phyloP scores from a whole-genome alignment of 225 moss, liverwort and hornwort species.

The Ulota crispa region DNA sequence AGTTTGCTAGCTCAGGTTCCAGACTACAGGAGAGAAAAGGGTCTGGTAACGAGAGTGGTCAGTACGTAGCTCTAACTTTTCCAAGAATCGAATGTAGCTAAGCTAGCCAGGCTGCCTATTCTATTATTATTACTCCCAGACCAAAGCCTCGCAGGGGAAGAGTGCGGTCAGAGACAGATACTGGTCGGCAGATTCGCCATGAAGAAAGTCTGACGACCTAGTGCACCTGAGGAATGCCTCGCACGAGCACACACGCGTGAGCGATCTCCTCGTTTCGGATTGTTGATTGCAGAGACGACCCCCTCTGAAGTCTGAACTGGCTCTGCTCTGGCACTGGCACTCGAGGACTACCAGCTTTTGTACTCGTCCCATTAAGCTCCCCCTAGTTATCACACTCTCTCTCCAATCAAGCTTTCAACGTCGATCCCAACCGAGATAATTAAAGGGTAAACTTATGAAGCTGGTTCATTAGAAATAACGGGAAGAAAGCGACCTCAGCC shows the following conservation, averaged over 20 bases:
- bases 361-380: neutral
- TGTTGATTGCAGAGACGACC: slow-evolving; percentile 31
- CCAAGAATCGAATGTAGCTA: slow-evolving; percentile 2
- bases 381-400: too few species aligned
- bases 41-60: neutral
- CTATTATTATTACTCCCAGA: slow-evolving; percentile 24
- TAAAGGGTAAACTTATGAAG: neutral
- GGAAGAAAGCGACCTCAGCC: neutral
- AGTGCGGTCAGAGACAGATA: slow-evolving; percentile 27
- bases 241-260: slow-evolving; percentile 33
- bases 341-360: neutral
- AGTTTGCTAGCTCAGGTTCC: neutral
- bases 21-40: neutral
- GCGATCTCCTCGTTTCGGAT: slow-evolving; percentile 19
- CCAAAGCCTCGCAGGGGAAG: neutral
- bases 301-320: neutral
- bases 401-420: neutral
- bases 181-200: slow-evolving; percentile 34
- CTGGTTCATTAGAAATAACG: neutral
- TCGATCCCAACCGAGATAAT: neutral
- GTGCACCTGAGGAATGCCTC: slow-evolving; percentile 36
- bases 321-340: neutral
- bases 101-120: slow-evolving; percentile 3
- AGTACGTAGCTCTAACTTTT: neutral
- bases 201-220: slow-evolving; percentile 18